Percentiles rank a stretch among this genome's conserved stretches.
phyloP scores from a whole-genome alignment of 257 asterid genomes.

The Gentiana macrophylla region DNA sequence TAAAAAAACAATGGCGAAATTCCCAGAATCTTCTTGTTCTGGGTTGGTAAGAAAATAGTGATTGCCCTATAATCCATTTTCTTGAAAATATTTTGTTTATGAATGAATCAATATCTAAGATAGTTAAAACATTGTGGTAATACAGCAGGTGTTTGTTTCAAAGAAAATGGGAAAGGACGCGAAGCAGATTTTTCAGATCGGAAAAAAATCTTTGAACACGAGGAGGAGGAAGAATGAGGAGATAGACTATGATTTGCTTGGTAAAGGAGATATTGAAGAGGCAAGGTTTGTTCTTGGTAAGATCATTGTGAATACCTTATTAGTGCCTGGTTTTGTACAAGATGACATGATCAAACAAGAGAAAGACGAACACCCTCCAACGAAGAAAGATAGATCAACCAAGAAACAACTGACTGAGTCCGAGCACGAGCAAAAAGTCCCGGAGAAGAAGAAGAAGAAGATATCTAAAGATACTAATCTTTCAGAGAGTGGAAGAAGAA shows the following conservation, averaged over 20 bases:
- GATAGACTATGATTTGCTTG: conserved; percentile 31
- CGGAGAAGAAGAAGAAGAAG: conserved; percentile 15
- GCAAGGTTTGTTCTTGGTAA: conserved; percentile 65
- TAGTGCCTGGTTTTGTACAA: conserved; percentile 20
- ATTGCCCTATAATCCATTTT: conserved; percentile 8
- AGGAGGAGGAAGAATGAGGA: conserved; percentile 13
- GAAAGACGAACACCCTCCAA: conserved; percentile 7
- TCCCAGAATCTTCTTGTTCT: conserved; percentile 42
- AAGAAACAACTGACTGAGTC: conserved; percentile 6
- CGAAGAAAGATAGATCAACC: conserved; percentile 11
- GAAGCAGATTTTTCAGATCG: conserved; percentile 19
- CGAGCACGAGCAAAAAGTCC: conserved; percentile 8
- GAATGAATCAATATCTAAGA: conserved; percentile 2
- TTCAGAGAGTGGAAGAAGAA: conserved; percentile 8
- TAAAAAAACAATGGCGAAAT: conserved; percentile 44
- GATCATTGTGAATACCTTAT: conserved; percentile 44
- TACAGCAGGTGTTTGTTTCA: conserved; percentile 71
- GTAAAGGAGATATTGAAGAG: conserved; percentile 32
- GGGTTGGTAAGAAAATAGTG: conserved; percentile 48
- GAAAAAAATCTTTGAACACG: conserved; percentile 17
- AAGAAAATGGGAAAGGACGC: conserved; percentile 29
- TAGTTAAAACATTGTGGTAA: conserved; percentile 11
- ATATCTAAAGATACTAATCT: neutral
- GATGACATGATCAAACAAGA: conserved; percentile 11
- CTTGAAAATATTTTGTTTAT: neutral